Evolutionary conservation across 345 rosid species (phyloP).

Genomic region (Citropsis articulata): DNA sequence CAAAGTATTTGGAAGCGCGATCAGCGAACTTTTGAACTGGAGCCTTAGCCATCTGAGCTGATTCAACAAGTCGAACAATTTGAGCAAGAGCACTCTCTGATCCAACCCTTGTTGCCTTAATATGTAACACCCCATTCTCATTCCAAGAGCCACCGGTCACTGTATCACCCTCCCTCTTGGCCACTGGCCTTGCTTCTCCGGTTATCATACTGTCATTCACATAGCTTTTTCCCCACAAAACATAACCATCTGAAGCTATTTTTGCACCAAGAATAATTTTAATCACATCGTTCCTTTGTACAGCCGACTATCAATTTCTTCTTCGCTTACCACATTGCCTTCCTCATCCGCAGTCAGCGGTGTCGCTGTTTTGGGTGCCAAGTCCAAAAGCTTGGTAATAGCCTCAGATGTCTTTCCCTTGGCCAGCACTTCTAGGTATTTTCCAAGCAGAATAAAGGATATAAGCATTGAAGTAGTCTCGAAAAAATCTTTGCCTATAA

Average conservation of each 20-base stretch:
- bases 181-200: constrained; percentile 71
- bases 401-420: constrained; percentile 94
- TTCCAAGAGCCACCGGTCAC: constrained; percentile 92
- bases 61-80: constrained; percentile 89
- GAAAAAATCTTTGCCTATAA: constrained; percentile 73
- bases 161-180: constrained; percentile 72
- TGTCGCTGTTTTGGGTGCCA: constrained; percentile 72
- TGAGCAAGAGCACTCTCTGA: constrained; percentile 90
- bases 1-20: constrained; percentile 77
- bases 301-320: constrained; percentile 78
- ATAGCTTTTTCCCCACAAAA: constrained; percentile 67
- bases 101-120: constrained; percentile 82
- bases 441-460: constrained; percentile 84
- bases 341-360: constrained; percentile 53
- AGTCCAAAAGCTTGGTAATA: constrained; percentile 88
- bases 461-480: constrained; percentile 98
- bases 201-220: constrained; percentile 82
- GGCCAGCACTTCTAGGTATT: constrained; percentile 83
- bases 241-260: constrained; percentile 69
- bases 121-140: constrained; percentile 79
- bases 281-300: constrained; percentile 79
- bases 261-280: constrained; percentile 74
- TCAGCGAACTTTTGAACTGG: constrained; percentile 97
- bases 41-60: constrained; percentile 97
- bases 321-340: constrained; percentile 61